Evolutionary conservation across 148 eudicot species (phyloP).

Genomic region (Arbutus unedo): DNA sequence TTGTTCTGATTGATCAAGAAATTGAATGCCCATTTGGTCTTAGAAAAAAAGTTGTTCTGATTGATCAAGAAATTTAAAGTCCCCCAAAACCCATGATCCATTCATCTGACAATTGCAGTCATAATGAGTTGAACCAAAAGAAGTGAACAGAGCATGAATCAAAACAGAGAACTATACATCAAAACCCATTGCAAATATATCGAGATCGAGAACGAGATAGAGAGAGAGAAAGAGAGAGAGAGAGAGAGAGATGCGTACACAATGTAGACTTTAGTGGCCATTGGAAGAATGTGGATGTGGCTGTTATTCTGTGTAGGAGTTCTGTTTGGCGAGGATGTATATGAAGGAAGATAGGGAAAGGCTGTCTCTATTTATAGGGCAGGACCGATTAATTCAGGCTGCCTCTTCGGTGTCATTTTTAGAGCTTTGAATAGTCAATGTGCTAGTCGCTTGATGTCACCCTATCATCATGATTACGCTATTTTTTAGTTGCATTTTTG

Average conservation of each 20-base stretch:
- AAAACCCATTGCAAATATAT: background rate
- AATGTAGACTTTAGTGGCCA: slow-evolving; percentile 63
- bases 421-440: background rate
- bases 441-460: too few relatives aligned
- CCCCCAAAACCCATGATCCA: background rate
- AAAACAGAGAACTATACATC: background rate
- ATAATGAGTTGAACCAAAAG: background rate
- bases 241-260: slow-evolving; percentile 34
- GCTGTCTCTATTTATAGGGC: background rate
- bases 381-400: background rate
- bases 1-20: background rate
- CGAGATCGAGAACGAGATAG: background rate
- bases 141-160: slow-evolving; percentile 1
- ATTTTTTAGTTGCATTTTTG: too few relatives aligned
- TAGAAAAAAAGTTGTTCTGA: too few relatives aligned
- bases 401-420: too few relatives aligned
- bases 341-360: background rate
- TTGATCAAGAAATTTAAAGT: background rate
- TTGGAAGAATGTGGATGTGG: slow-evolving; percentile 15
- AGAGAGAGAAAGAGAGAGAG: background rate
- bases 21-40: too few relatives aligned
- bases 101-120: background rate
- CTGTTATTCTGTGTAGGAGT: background rate
- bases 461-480: too few relatives aligned
- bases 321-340: background rate